A percentile compares a stretch with the other conserved stretches of the same genome.
Conservation (phyloP, 805 yeast genomes). For the Candida krabiensis region DNA sequence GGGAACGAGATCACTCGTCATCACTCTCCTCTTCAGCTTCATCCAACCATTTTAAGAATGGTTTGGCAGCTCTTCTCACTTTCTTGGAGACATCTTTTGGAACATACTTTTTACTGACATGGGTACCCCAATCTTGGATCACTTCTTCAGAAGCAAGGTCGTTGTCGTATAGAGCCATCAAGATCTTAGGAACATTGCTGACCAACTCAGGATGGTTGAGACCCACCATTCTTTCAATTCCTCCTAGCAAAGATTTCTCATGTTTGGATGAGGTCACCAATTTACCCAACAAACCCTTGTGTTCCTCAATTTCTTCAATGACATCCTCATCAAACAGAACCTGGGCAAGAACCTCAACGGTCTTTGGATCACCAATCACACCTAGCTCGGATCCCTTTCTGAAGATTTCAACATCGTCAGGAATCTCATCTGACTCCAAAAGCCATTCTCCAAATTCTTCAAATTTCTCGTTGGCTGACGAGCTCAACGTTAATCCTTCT, state of each 20-base stretch:
- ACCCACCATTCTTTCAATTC: constrained; percentile 91
- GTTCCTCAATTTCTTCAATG: constrained; percentile 67
- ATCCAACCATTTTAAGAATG: constrained; percentile 91
- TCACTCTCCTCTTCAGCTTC: constrained; percentile 82
- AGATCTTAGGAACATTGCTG: constrained; percentile 73
- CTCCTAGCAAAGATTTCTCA: constrained; percentile 92
- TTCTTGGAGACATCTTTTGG: constrained; percentile 89
- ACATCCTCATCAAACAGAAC: constrained; percentile 79
- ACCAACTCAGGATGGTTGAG: constrained; percentile 70
- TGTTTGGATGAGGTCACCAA: constrained; percentile 64
- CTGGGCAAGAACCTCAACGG: constrained; percentile 92
- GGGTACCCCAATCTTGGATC: constrained; percentile 81
- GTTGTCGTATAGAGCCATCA: constrained; percentile 76
- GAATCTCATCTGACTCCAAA: constrained; percentile 53
- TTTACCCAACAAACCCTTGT: constrained; percentile 80
- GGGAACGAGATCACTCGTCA: constrained; percentile 24
- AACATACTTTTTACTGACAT: constrained; percentile 89
- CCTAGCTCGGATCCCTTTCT: constrained; percentile 83
- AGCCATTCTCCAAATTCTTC: constrained; percentile 92
- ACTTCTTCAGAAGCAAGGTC: constrained; percentile 86
- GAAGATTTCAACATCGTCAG: constrained; percentile 86
- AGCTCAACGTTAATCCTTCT: constrained; percentile 55
- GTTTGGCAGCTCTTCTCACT: constrained; percentile 94
- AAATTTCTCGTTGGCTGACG: constrained; percentile 48
- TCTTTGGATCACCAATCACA: constrained; percentile 66